Evolutionary conservation across 1,284 basidiomycete species (phyloP), one percentile per base, ranked within the genome.

Genomic region (Thelephora terrestris): DNA sequence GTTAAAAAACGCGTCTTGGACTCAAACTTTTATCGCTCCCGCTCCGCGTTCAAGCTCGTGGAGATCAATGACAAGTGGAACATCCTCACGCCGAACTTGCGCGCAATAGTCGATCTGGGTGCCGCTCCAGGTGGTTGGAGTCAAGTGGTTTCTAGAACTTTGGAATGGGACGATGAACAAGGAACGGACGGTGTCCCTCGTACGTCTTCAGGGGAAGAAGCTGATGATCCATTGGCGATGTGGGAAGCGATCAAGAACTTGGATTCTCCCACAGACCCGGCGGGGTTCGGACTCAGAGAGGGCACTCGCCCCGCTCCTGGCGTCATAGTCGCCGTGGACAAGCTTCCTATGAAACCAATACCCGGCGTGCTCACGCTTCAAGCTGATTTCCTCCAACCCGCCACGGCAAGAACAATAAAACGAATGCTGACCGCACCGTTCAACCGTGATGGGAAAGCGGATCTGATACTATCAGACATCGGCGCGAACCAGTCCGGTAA

Each of bases 71-170:
- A 71, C 2, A 64, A 70, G 42, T 78, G 68, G 25, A 55, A 64
- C 3, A 76, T 91, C 50, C 67, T 88, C 38, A 63, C 66, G 5
- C 64, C 63, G 7, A 71, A 79, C 50, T 74, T 83, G 1, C 65
- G 62, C 4, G 70, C 75, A 18, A 79, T 92, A 0, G 78, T 92
- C 2, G 91, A 93, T 63, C 74, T 94, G 23, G 91, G 91, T 29
- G 86, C 85, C 1, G 88, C 90, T 1, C 91, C 91, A 0, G 91
- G 90, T 5, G 89, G 90, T 0, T 93, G 91, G 91, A 84, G 81
- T 50, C 89, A 93, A 58, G 87, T 91, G 18, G 80, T 81, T 9
- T 81, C 84, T 0, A 70, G 70, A 21, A 74, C 76, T 53, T 62
- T 84, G 44, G 64, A 61, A 10, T 64, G 58, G 60, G 46, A 40